Conservation (phyloP, 257 asterid genomes). For the Nicotiana tomentosiformis region DNA sequence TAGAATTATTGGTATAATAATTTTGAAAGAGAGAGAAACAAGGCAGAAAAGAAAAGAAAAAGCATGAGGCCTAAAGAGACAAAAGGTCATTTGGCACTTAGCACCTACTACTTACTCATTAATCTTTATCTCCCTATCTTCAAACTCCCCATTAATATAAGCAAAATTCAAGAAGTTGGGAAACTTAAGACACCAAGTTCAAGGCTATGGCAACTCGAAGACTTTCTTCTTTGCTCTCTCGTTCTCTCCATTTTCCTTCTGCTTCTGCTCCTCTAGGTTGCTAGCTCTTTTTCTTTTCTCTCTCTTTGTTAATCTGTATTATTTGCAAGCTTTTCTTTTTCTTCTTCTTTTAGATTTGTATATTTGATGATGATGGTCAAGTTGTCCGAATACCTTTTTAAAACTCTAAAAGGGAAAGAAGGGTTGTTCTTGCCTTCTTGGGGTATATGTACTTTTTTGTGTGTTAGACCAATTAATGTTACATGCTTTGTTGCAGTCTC, state of each 20-base stretch:
- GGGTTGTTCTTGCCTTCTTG: not conserved
- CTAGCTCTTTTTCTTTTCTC: not conserved
- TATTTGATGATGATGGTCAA: not conserved
- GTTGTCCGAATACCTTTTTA: not conserved
- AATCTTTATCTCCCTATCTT: not conserved
- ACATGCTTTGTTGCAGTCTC: not conserved
- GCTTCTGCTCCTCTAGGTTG: constrained; percentile 33
- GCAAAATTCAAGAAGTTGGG: not conserved
- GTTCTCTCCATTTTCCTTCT: constrained; percentile 23
- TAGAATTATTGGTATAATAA: not conserved
- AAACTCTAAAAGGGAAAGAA: not conserved
- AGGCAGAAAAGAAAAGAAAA: not conserved
- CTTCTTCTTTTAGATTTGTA: not conserved
- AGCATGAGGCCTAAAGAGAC: not conserved
- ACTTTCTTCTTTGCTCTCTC: constrained; percentile 41
- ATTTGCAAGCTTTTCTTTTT: not conserved
- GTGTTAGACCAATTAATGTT: not conserved
- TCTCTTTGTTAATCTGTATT: not conserved
- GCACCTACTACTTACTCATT: not conserved
- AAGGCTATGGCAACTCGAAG: constrained; percentile 41
- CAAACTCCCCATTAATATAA: not conserved
- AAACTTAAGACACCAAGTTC: not conserved
- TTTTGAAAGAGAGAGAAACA: not conserved
- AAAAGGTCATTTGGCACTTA: not conserved
- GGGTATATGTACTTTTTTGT: not conserved